These are phyloP conservation scores for Sporopachydermia lactativora DNA, from an alignment of 805 yeast genomes.

Conservation along the genomic window DNA sequence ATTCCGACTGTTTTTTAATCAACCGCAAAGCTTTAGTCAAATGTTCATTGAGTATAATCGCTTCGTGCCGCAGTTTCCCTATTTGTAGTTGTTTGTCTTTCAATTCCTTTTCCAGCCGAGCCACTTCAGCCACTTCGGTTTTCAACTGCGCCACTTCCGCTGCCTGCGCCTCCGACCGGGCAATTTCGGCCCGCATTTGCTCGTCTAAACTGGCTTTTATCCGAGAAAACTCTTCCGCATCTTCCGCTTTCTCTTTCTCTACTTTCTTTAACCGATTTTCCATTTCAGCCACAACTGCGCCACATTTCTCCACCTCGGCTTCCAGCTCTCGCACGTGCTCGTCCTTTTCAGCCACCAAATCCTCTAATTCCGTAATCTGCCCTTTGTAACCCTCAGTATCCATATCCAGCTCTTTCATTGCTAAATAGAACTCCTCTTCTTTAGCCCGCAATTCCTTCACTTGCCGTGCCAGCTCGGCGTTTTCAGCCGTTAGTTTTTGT, in stretches of 20 bases:
- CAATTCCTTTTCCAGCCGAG: constrained; percentile 35
- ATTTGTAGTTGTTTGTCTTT: constrained; percentile 64
- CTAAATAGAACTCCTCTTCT: constrained; percentile 2
- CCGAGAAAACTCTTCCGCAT: constrained; percentile 18
- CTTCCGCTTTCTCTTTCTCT: constrained; percentile 8
- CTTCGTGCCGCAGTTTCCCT: constrained; percentile 90
- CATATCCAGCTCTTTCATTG: background rate
- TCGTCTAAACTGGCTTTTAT: constrained; percentile 17
- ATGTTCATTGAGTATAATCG: constrained; percentile 86
- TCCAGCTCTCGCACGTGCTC: constrained; percentile 3
- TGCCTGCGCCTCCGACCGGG: constrained; percentile 17
- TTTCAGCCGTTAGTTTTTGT: constrained; percentile 18
- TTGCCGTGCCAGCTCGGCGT: constrained; percentile 15
- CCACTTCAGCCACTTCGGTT: constrained; percentile 14
- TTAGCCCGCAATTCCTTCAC: background rate
- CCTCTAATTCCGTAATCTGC: constrained; percentile 18
- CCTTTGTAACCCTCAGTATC: constrained; percentile 15
- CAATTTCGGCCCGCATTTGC: constrained; percentile 8
- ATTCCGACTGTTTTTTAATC: constrained; percentile 62
- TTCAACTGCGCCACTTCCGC: constrained; percentile 23
- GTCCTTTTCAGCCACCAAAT: constrained; percentile 6
- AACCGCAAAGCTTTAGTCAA: constrained; percentile 82
- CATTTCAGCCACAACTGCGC: constrained; percentile 11
- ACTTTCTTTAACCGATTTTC: constrained; percentile 12
- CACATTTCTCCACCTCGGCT: background rate